Conservation (phyloP, 495 filamentous ascomycete genomes). For the Penicillium antarcticum region DNA sequence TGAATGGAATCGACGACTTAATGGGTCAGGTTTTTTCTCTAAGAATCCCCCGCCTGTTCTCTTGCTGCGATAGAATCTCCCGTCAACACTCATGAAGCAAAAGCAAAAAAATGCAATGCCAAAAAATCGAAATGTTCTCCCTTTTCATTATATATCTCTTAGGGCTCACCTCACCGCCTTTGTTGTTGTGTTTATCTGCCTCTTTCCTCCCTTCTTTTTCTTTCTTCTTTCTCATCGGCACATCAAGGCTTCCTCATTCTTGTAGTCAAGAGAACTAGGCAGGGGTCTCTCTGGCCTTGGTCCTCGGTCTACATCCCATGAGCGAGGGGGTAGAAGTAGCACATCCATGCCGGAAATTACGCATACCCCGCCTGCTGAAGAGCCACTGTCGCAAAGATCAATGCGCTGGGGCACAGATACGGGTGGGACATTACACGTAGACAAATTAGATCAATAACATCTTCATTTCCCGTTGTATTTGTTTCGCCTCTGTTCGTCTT, state of each 20-base stretch:
- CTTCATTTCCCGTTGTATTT: too few species aligned
- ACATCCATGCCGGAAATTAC: conserved; percentile 38
- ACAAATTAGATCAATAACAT: not conserved
- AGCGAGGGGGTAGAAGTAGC: conserved; percentile 41
- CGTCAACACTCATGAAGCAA: conserved; percentile 4
- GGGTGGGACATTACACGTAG: conserved; percentile 65
- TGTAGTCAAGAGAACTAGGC: conserved; percentile 21
- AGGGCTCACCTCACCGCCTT: not conserved
- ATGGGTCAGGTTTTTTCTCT: conserved; percentile 22
- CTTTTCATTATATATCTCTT: conserved; percentile 3
- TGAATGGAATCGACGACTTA: conserved; percentile 36
- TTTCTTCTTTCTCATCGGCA: conserved; percentile 24
- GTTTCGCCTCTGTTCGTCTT: too few species aligned
- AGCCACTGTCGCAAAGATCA: conserved; percentile 71
- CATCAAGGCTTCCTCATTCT: conserved; percentile 42
- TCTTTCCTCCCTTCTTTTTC: conserved; percentile 1
- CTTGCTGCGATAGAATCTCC: conserved; percentile 13
- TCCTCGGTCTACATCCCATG: conserved; percentile 28
- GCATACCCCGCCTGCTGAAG: conserved; percentile 70
- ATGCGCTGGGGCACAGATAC: conserved; percentile 92
- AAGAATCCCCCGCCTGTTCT: conserved; percentile 16
- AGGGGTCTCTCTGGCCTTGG: conserved; percentile 15
- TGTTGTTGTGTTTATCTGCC: conserved; percentile 1
- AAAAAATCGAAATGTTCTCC: conserved; percentile 7
- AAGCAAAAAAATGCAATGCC: conserved; percentile 9